These are phyloP conservation scores for Jamesozyma hellenica DNA, from an alignment of 805 yeast species.

Conservation along the genomic window DNA sequence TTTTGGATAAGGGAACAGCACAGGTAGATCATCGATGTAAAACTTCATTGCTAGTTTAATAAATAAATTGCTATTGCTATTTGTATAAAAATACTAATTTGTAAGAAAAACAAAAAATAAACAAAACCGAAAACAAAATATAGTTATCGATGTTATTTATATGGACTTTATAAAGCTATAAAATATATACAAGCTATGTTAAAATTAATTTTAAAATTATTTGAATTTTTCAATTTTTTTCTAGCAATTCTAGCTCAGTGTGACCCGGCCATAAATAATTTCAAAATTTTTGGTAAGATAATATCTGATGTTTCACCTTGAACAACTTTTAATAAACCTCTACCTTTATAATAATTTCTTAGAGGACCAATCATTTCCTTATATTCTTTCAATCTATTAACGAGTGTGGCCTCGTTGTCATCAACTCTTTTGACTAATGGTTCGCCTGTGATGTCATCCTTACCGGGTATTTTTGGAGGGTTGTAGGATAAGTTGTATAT, in stretches of 20 bases:
- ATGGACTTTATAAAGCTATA: too few relatives aligned
- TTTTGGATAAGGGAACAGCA: conserved; percentile 89
- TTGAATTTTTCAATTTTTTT: not conserved
- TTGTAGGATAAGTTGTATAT: conserved; percentile 78
- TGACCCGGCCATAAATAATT: not conserved
- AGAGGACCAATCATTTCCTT: conserved; percentile 51
- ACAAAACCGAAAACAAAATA: too few relatives aligned
- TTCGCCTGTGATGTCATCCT: conserved; percentile 86
- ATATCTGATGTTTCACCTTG: conserved; percentile 77
- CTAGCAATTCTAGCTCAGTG: not conserved
- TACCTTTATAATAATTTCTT: conserved; percentile 45
- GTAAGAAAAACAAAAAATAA: too few relatives aligned
- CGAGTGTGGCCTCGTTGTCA: conserved; percentile 68
- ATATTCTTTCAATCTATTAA: conserved; percentile 55
- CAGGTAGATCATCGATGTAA: conserved; percentile 90
- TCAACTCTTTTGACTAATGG: conserved; percentile 70
- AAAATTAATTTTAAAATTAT: not conserved
- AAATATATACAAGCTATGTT: too few relatives aligned
- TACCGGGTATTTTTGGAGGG: conserved; percentile 76
- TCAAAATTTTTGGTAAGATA: conserved; percentile 59
- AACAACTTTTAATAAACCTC: conserved; percentile 45
- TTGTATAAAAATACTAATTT: too few relatives aligned
- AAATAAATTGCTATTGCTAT: too few relatives aligned
- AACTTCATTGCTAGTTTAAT: conserved; percentile 41
- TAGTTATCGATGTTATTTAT: too few relatives aligned